These are phyloP conservation scores for Pseudocercospora fuligena DNA, from an alignment of 2,329 filamentous ascomycete species.

Conservation along the genomic window DNA sequence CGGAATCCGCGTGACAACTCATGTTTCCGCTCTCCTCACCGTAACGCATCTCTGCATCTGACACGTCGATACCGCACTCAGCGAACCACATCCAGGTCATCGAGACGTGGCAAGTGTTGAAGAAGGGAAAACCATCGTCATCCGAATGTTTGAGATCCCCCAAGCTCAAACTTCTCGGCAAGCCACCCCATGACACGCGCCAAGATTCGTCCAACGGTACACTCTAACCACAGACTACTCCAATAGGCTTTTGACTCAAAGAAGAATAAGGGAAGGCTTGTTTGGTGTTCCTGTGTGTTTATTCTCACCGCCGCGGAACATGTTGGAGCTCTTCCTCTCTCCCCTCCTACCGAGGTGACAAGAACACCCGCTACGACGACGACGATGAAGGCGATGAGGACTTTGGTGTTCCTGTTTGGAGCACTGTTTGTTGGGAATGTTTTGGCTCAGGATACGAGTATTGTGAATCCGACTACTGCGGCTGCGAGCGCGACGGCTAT, in stretches of 20 bases:
- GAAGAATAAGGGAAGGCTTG: neutral
- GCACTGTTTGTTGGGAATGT: constrained; percentile 9
- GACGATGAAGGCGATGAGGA: neutral
- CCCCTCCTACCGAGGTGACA: neutral
- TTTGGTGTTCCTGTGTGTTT: neutral
- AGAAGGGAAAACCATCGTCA: no score
- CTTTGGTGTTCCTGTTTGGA: neutral
- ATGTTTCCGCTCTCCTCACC: no score
- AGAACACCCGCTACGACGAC: neutral
- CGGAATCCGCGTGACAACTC: no score
- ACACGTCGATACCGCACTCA: no score
- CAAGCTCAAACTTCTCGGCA: neutral
- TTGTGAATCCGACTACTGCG: constrained; percentile 37
- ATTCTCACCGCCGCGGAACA: neutral
- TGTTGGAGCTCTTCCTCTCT: neutral
- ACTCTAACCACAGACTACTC: neutral
- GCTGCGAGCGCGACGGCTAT: constrained; percentile 31
- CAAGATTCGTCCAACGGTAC: neutral
- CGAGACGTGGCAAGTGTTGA: no score
- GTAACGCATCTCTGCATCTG: no score
- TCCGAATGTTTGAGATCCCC: no score
- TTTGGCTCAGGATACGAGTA: constrained; percentile 31
- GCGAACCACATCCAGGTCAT: no score
- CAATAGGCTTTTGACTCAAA: neutral
- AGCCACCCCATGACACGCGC: neutral